A percentile compares a stretch with the other conserved stretches of the same genome.
Evolutionary conservation across 768 basidiomycete genomes (phyloP).

Genomic region (Mrakia blollopis): DNA sequence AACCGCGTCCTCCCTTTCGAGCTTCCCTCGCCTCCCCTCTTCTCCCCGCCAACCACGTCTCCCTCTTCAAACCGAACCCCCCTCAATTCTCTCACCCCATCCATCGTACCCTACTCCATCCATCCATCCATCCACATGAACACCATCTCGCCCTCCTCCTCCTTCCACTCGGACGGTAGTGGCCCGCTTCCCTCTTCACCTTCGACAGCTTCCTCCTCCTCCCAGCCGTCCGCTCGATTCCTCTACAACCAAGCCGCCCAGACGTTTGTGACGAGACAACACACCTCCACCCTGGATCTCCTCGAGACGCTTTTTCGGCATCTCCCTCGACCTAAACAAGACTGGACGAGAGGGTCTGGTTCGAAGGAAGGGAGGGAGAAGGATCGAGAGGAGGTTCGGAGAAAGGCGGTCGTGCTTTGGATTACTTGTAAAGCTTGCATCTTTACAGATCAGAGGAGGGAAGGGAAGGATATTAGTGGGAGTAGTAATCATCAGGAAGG

Average conservation of each 20-base stretch:
- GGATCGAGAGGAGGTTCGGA: slow-evolving; percentile 19
- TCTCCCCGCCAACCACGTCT: not conserved
- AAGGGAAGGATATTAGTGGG: not conserved
- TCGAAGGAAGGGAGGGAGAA: not conserved
- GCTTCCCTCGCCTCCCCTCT: not conserved
- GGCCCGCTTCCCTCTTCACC: slow-evolving; percentile 63
- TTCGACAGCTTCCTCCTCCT: slow-evolving; percentile 63
- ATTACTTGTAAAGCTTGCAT: slow-evolving; percentile 19
- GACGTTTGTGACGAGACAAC: slow-evolving; percentile 66
- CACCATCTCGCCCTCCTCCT: not conserved
- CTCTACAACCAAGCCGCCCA: slow-evolving; percentile 61
- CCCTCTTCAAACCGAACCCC: no score
- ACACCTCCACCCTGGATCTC: slow-evolving; percentile 93
- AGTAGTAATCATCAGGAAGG: not conserved
- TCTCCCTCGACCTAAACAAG: slow-evolving; percentile 52
- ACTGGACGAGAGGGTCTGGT: not conserved
- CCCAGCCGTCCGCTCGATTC: slow-evolving; percentile 43
- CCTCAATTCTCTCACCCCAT: not conserved
- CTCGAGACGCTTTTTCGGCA: slow-evolving; percentile 69
- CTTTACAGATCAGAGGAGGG: not conserved
- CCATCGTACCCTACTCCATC: not conserved
- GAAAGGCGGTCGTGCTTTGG: slow-evolving; percentile 25
- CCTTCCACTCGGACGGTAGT: slow-evolving; percentile 62
- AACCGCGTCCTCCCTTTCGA: no score
- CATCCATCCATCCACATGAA: not conserved